These are phyloP conservation scores for Hyparrhenia diplandra DNA, from an alignment of 176 grass and related monocot species.

Conservation along the genomic window DNA sequence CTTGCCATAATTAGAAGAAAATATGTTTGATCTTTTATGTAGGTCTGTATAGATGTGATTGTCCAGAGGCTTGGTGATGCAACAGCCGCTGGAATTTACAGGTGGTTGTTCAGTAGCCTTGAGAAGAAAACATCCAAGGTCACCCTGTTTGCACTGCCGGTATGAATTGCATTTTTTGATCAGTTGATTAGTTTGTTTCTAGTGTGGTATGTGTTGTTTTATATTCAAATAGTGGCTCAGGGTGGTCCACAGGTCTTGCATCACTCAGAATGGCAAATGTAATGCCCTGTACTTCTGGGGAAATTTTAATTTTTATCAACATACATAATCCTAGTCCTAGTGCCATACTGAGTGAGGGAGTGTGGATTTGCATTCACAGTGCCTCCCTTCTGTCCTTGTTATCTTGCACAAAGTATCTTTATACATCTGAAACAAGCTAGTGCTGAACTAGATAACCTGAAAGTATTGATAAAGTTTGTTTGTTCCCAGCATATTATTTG, in stretches of 20 bases:
- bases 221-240: not conserved
- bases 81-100: constrained; percentile 81
- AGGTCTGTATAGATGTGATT: constrained; percentile 98
- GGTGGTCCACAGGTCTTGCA: not conserved
- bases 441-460: not conserved
- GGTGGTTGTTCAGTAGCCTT: constrained; percentile 56
- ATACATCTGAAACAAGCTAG: not conserved
- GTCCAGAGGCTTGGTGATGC: constrained; percentile 95
- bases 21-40: not conserved
- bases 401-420: not conserved
- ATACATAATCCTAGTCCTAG: not conserved
- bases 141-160: constrained; percentile 80
- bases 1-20: not conserved
- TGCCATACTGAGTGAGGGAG: not conserved
- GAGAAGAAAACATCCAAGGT: constrained; percentile 61
- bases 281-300: not conserved
- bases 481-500: not conserved
- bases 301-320: not conserved
- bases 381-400: not conserved
- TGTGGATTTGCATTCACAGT: not conserved
- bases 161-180: constrained; percentile 1
- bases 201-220: not conserved
- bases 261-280: not conserved
- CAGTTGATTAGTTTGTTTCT: not conserved
- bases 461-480: not conserved